A percentile compares a stretch with the other conserved stretches of the same genome.
Evolutionary conservation across 2,329 filamentous ascomycete species (phyloP).

Genomic region (Claviceps sorghi): DNA sequence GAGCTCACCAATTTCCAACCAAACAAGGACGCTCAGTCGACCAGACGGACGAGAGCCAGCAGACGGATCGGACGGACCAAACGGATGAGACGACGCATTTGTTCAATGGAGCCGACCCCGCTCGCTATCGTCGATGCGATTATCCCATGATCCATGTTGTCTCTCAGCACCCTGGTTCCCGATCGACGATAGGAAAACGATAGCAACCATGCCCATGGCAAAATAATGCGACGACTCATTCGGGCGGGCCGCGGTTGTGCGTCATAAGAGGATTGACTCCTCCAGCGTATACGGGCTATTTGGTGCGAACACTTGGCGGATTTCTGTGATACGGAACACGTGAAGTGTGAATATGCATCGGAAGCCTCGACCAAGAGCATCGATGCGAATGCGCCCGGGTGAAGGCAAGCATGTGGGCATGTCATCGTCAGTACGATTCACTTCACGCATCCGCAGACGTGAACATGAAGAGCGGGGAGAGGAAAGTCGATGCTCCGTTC

Average conservation of each 20-base stretch:
- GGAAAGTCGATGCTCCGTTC: background rate
- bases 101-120: background rate
- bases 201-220: background rate
- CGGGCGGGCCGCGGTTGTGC: conserved; percentile 1
- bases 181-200: background rate
- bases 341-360: background rate
- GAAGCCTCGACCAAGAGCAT: background rate
- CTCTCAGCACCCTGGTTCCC: background rate
- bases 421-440: background rate
- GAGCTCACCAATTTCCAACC: too few relatives aligned
- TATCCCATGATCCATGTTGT: background rate
- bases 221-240: background rate
- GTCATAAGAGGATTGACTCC: background rate
- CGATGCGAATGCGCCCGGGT: background rate
- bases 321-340: conserved; percentile 1
- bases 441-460: background rate
- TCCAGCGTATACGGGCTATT: background rate
- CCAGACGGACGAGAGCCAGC: background rate
- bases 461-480: background rate
- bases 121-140: background rate
- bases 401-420: too few relatives aligned
- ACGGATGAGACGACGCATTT: background rate
- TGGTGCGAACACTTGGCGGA: background rate
- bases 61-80: background rate
- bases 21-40: background rate